phyloP scores from a whole-genome alignment of 2,329 filamentous ascomycete genomes.

The Chaetomiaceae sp. region DNA sequence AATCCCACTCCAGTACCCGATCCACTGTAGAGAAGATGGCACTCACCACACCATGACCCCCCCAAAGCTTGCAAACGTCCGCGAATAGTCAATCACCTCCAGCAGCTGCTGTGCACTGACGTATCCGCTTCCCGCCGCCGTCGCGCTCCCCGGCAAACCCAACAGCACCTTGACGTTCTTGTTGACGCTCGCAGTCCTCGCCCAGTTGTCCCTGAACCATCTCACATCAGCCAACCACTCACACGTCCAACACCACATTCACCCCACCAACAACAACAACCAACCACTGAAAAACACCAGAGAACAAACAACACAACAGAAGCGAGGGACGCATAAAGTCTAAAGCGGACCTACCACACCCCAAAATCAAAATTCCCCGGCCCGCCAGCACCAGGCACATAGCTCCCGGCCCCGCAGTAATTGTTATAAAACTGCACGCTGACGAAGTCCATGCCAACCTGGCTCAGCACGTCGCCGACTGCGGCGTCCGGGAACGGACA shows the following conservation, averaged over 20 bases:
- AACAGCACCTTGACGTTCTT: constrained; percentile 54
- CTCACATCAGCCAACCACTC: background rate
- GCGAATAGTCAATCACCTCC: constrained; percentile 46
- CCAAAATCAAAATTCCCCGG: constrained; percentile 56
- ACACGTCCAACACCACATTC: background rate
- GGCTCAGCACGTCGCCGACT: constrained; percentile 49
- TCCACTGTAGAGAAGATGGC: background rate
- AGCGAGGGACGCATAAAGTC: too few species aligned
- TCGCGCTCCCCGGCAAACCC: constrained; percentile 51
- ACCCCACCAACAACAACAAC: too few species aligned
- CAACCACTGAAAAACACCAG: too few species aligned
- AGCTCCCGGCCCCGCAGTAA: constrained; percentile 54
- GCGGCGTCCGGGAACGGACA: constrained; percentile 60
- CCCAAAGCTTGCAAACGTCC: constrained; percentile 54
- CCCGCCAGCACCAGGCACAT: constrained; percentile 34
- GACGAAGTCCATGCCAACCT: constrained; percentile 53
- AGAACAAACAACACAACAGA: too few species aligned
- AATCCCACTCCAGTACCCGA: too few species aligned
- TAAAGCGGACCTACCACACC: constrained; percentile 35
- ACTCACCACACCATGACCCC: constrained; percentile 55
- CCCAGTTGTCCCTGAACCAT: constrained; percentile 51
- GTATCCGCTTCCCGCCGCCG: constrained; percentile 54
- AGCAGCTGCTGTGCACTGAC: constrained; percentile 39
- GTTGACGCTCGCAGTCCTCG: constrained; percentile 51
- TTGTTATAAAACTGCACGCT: constrained; percentile 67